Evolutionary conservation across 257 asterid species (phyloP).

Genomic region (Solanum sejunctum): DNA sequence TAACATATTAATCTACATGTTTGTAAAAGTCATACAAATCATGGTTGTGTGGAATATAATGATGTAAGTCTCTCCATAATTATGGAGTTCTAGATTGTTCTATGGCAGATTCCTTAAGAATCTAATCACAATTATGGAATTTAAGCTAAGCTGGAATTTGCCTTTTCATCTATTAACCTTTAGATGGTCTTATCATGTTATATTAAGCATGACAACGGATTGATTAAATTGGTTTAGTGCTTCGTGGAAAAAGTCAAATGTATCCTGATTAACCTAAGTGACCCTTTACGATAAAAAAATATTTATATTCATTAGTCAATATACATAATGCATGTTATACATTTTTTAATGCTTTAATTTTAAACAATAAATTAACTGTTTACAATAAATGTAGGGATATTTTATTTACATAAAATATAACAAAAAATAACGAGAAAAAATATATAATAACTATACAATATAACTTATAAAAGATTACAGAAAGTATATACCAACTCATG

Average conservation of each 20-base stretch:
- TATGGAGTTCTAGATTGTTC: slow-evolving; percentile 12
- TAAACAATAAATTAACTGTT: too few relatives aligned
- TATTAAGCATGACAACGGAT: neutral
- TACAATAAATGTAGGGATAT: too few relatives aligned
- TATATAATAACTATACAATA: too few relatives aligned
- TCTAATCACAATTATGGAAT: neutral
- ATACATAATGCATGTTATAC: neutral
- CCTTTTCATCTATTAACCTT: neutral
- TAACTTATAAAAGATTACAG: too few relatives aligned
- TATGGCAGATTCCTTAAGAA: neutral
- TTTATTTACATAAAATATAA: too few relatives aligned
- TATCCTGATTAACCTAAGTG: neutral
- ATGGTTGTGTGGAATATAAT: neutral
- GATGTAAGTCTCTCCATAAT: neutral
- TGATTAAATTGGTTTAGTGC: neutral
- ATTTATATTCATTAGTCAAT: neutral
- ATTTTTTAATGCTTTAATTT: neutral
- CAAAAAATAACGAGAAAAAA: too few relatives aligned
- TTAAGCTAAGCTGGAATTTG: neutral
- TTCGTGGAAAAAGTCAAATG: neutral
- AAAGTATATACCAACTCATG: too few relatives aligned
- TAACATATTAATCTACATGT: neutral
- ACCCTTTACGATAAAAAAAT: neutral
- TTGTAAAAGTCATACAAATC: neutral
- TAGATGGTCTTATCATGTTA: neutral